These are phyloP conservation scores for Nakazawaea populi DNA, from an alignment of 805 yeast species.

Conservation along the genomic window DNA sequence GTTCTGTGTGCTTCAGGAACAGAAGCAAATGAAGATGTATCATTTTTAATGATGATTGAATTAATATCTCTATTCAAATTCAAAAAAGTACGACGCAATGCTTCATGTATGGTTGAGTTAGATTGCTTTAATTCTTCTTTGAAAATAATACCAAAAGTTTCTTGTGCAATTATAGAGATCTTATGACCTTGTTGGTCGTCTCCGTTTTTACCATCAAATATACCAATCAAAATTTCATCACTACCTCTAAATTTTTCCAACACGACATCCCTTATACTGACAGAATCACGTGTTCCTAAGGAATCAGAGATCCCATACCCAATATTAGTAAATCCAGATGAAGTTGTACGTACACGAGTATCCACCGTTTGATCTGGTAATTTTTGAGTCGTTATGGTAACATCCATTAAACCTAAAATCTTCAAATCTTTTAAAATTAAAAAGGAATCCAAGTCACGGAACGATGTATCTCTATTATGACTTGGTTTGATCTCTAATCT, in stretches of 20 bases:
- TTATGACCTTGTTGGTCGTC: conserved; percentile 52
- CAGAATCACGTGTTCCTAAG: conserved; percentile 58
- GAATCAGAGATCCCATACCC: conserved; percentile 91
- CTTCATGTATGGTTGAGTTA: conserved; percentile 56
- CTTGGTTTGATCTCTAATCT: conserved; percentile 81
- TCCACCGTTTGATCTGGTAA: conserved; percentile 85
- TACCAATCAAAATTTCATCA: conserved; percentile 72
- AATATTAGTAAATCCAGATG: conserved; percentile 67
- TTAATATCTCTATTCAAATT: conserved; percentile 79
- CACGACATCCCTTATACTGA: conserved; percentile 79
- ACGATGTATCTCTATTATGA: conserved; percentile 45
- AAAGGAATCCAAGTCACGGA: conserved; percentile 64
- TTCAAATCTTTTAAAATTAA: conserved; percentile 57
- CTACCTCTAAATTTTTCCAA: conserved; percentile 83
- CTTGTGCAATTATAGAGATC: conserved; percentile 69
- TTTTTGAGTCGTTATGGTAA: conserved; percentile 80
- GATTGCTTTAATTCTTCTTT: conserved; percentile 54
- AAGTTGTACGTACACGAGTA: conserved; percentile 85
- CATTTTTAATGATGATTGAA: conserved; percentile 42
- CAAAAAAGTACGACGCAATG: conserved; percentile 77
- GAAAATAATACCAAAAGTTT: conserved; percentile 59
- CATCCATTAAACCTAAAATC: conserved; percentile 88
- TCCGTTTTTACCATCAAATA: conserved; percentile 80
- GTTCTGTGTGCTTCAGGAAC: conserved; percentile 46
- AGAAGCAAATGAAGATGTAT: conserved; percentile 32